Evolutionary conservation across 805 yeast genomes (phyloP).

Genomic region (Saitoella complicata): DNA sequence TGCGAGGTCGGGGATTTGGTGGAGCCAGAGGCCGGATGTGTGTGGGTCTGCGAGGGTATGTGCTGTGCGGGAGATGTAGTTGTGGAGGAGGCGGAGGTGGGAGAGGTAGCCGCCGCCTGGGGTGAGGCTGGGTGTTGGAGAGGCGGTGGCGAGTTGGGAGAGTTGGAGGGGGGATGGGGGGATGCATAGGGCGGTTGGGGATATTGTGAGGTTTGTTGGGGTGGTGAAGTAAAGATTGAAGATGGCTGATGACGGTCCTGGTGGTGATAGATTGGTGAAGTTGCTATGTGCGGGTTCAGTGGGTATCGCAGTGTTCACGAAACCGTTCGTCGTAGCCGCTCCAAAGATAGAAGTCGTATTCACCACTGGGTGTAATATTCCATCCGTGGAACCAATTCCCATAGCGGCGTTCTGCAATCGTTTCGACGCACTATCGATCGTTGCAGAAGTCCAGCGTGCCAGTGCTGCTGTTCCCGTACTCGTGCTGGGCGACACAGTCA

Average conservation of each 20-base stretch:
- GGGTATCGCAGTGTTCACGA: too few species aligned
- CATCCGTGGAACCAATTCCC: too few species aligned
- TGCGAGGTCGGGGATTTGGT: slow-evolving; percentile 11
- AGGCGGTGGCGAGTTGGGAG: background rate
- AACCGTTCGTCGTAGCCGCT: too few species aligned
- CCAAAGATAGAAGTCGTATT: too few species aligned
- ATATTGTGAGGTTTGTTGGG: background rate
- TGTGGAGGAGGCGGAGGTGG: slow-evolving; percentile 12
- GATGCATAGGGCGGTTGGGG: background rate
- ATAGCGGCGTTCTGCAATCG: too few species aligned
- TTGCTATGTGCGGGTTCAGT: too few species aligned
- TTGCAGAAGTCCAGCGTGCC: too few species aligned
- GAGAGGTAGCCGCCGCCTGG: slow-evolving; percentile 8
- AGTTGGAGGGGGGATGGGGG: background rate
- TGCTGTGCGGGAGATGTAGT: slow-evolving; percentile 11
- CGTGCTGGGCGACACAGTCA: too few species aligned
- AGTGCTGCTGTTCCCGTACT: too few species aligned
- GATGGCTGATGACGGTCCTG: background rate
- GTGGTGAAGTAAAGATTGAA: background rate
- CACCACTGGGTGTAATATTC: too few species aligned
- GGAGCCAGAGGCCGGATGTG: slow-evolving; percentile 12
- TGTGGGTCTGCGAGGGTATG: slow-evolving; percentile 11
- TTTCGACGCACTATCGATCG: too few species aligned
- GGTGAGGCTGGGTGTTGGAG: slow-evolving; percentile 6
- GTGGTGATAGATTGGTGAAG: background rate